Evolutionary conservation across 1,284 basidiomycete species (phyloP), one percentile per base, ranked within the genome.

Genomic region (Rhodotorula sp.): DNA sequence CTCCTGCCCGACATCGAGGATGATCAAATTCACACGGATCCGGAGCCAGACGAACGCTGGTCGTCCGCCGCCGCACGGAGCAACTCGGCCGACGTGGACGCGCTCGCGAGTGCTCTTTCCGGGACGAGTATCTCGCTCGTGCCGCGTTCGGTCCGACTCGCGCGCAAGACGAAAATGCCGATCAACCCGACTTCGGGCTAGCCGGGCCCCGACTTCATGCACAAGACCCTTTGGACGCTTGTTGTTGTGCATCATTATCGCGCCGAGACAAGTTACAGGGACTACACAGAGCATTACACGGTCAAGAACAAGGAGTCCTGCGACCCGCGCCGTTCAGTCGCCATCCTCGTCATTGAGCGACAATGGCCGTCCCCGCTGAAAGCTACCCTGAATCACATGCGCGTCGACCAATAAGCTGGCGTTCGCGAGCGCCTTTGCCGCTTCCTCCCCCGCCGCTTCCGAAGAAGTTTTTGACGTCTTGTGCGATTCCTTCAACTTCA

Each of bases 51-150:
- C 1, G 14, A 8, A 57, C 15, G 31, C 4, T 5, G 16, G n/a
- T 29, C 23, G 10, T 58, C 20, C 20, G 7, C 26, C 4, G 48
- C n/a, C n/a, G n/a, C n/a, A n/a, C n/a, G n/a, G n/a, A n/a, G n/a
- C n/a, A n/a, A 51, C 8, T 14, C 47, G 3, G 15, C 31, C 23
- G 68, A 73, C n/a, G 23, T 73, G n/a, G 71, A 73, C 26, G 68
- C 65, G 34, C 62, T 73, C 23, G 31, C 58, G 18, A 18, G 46
- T 12, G 51, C 39, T 0, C 46, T 73, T 26, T 60, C 63, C 14
- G 58, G 65, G 8, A 68, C 64, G 1, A 73, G 71, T 47, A 67
- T 73, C 46, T 64, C 62, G 15, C 66, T 73, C 60, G 65, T 73
- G 8, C 71, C 71, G 7, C 65, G 71, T 3, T 58, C 71, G 21